phyloP scores from a whole-genome alignment of 2,329 filamentous ascomycete species.

The Fusarium pseudocircinatum region DNA sequence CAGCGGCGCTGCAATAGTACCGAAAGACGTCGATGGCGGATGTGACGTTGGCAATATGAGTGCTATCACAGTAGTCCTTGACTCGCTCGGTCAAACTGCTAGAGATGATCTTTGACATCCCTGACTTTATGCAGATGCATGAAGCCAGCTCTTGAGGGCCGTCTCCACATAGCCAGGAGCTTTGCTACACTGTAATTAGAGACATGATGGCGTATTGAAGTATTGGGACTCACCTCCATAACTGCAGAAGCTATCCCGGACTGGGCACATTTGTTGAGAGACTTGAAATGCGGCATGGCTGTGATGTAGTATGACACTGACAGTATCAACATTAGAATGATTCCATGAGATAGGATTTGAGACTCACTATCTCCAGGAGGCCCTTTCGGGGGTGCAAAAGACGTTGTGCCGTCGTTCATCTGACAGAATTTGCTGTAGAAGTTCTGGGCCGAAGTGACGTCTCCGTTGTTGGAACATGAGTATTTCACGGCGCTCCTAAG shows the following conservation, averaged over 20 bases:
- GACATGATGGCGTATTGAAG: too few species aligned
- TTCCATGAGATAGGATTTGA: rapidly evolving
- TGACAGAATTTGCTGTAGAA: slow-evolving; percentile 64
- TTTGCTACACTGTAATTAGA: slow-evolving; percentile 40
- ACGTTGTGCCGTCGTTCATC: slow-evolving; percentile 59
- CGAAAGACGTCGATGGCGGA: slow-evolving; percentile 58
- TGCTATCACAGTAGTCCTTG: slow-evolving; percentile 56
- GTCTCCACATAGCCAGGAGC: slow-evolving; percentile 52
- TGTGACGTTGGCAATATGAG: slow-evolving; percentile 55
- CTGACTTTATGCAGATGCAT: slow-evolving; percentile 61
- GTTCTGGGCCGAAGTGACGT: slow-evolving; percentile 58
- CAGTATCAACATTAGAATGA: neutral
- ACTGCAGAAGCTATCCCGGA: slow-evolving; percentile 55
- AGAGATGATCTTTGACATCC: slow-evolving; percentile 55
- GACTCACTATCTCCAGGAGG: slow-evolving; percentile 63
- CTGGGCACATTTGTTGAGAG: slow-evolving; percentile 57
- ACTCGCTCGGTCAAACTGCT: slow-evolving; percentile 56
- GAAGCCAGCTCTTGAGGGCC: slow-evolving; percentile 62
- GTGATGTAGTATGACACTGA: slow-evolving; percentile 65
- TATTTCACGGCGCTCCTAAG: slow-evolving; percentile 56
- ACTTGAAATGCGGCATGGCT: slow-evolving; percentile 57
- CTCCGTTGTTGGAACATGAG: slow-evolving; percentile 58
- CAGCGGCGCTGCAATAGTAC: slow-evolving; percentile 61
- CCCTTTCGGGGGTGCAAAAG: slow-evolving; percentile 56
- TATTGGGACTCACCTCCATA: slow-evolving; percentile 47